A percentile compares a stretch with the other conserved stretches of the same genome.
These are phyloP conservation scores for Ogataea zsoltii DNA, from an alignment of 805 yeast species.

Conservation along the genomic window DNA sequence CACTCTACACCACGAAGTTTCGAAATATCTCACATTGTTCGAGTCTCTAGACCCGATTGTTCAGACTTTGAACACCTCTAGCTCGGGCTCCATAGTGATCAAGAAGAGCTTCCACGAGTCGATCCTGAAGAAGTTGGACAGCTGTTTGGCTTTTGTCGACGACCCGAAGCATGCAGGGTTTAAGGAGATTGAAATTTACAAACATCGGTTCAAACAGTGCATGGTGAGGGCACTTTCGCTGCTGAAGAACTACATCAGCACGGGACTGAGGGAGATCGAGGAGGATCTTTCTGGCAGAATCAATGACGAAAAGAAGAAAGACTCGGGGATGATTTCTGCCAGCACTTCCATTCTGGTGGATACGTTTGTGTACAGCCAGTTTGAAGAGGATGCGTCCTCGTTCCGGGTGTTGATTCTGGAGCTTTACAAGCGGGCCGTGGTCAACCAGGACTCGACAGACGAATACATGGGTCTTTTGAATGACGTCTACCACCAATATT, in stretches of 20 bases:
- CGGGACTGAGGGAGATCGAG: conserved; percentile 40
- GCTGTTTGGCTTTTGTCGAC: conserved; percentile 61
- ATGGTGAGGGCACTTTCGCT: conserved; percentile 78
- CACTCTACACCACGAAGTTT: conserved; percentile 45
- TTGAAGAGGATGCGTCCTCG: conserved; percentile 37
- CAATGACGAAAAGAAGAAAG: conserved; percentile 20
- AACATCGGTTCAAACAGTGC: conserved; percentile 76
- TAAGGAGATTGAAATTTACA: conserved; percentile 68
- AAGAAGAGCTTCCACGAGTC: conserved; percentile 52
- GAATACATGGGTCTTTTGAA: conserved; percentile 65
- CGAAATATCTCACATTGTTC: conserved; percentile 55
- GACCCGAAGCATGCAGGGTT: conserved; percentile 50
- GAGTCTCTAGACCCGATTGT: conserved; percentile 72
- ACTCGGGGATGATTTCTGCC: conserved; percentile 15
- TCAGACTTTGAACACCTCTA: conserved; percentile 62
- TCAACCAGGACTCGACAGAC: conserved; percentile 23
- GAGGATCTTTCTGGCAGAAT: conserved; percentile 22
- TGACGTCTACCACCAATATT: conserved; percentile 68
- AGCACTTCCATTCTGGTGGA: conserved; percentile 48
- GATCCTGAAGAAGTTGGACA: conserved; percentile 60
- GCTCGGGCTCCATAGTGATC: conserved; percentile 65
- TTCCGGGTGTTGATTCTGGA: conserved; percentile 27
- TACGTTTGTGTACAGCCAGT: conserved; percentile 67
- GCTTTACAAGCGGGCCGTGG: conserved; percentile 28
- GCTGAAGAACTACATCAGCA: conserved; percentile 63